Percentiles rank a stretch among this genome's conserved stretches.
phyloP scores from a whole-genome alignment of 116 monocot genomes.

The Zostera marina region DNA sequence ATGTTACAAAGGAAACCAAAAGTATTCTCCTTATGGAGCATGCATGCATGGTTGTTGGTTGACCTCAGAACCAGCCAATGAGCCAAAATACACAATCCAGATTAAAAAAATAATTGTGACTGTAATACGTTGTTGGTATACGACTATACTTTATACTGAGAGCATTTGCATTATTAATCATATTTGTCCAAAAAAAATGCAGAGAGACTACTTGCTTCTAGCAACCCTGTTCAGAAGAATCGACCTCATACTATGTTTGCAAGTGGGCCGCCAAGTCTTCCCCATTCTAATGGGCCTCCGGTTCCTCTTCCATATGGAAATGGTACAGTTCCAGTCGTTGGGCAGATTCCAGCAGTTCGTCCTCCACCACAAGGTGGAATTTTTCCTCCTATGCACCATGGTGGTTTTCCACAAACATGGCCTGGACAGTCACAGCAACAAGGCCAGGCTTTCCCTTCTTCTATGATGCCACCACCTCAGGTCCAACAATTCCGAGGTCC shows the following conservation, averaged over 20 bases:
- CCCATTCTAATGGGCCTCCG: constrained; percentile 16
- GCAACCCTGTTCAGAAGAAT: constrained; percentile 66
- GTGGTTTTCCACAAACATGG: constrained; percentile 31
- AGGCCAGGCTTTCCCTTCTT: neutral
- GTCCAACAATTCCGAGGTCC: constrained; percentile 48
- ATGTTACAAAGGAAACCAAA: too few relatives aligned
- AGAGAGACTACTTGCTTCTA: constrained; percentile 86
- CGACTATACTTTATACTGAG: neutral
- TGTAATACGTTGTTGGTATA: neutral
- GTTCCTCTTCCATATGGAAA: constrained; percentile 44
- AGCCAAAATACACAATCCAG: too few relatives aligned
- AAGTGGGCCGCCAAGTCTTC: constrained; percentile 59
- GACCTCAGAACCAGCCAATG: too few relatives aligned
- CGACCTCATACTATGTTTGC: constrained; percentile 76
- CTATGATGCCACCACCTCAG: constrained; percentile 10
- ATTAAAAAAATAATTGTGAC: too few relatives aligned
- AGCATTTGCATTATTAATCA: neutral
- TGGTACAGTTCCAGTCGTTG: constrained; percentile 29
- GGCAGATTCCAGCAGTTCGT: constrained; percentile 28
- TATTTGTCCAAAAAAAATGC: constrained; percentile 7
- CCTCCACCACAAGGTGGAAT: constrained; percentile 26
- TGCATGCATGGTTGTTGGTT: too few relatives aligned
- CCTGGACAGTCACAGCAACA: constrained; percentile 34
- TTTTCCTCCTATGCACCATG: constrained; percentile 54
- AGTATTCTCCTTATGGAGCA: too few relatives aligned